Base-by-base conservation (phyloP, 352 stramenopile genomes). In the Globisporangium solare region DNA sequence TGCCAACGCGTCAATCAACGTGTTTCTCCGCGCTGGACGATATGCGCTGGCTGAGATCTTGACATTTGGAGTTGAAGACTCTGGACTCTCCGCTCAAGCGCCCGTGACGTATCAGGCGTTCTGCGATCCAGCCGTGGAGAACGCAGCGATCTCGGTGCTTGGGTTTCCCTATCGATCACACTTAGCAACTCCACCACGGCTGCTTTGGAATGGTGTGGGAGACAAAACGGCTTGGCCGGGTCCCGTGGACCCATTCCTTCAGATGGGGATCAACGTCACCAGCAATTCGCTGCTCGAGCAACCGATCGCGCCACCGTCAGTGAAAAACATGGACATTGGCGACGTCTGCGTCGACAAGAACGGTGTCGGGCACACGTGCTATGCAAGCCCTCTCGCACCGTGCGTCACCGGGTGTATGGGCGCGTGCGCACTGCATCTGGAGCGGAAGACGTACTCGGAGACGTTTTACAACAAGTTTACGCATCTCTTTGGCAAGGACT, bases 401-500 rank as follows among this genome's bases (percentile, higher is more conserved):
- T 92, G 82, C 47, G 74, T 92, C 10, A 68, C 66, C 2, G 77
- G 79, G 6, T 92, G 82, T 56, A 75, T 83, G 74, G 49, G 54
- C 3, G 64, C 82, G 21, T 92, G 79, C 27, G 47, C 66, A 15
- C 53, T 31, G 13, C 67, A 89, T 21, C 47, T 84, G 2, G 76
- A 70, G 24, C 65, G 73, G 12, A 76, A 71, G 22, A 58, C 64
- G 13, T 86, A 86, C 59, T 62, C 68, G 5, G 47, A 67, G n/a
- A 47, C 56, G 17, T 68, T 89, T 14, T 77, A 77, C 48, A 31
- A 45, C 13, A 40, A 76, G 53, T 92, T 89, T 43, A 67, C 62
- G 35, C 77, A 88, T 56, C 56, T 92, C 12, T 89, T 92, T 51
- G 79, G 82, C 54, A 86, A 89, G 50, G 66, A 89, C 41, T 61